A percentile compares a stretch with the other conserved stretches of the same genome.
Conservation (phyloP, 1,284 basidiomycete species). For the Cystobasidiaceae sp. region DNA sequence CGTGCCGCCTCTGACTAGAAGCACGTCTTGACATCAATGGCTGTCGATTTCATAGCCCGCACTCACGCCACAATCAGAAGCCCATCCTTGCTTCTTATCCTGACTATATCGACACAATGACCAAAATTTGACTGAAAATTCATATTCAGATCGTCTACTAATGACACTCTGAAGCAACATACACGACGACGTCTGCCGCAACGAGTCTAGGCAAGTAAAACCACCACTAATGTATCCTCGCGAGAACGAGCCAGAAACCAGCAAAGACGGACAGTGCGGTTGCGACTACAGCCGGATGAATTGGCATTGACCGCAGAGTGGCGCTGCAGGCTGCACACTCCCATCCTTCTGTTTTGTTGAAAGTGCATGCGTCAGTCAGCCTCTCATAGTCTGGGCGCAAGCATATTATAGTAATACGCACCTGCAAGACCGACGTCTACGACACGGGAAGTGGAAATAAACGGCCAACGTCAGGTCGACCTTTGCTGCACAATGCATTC, state of each 20-base stretch:
- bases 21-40: no score
- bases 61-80: no score
- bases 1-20: no score
- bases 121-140: no score
- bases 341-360: conserved; percentile 15
- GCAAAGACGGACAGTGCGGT: neutral
- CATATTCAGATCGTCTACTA: no score
- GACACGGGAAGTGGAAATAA: neutral
- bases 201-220: neutral
- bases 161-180: neutral
- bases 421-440: conserved; percentile 11
- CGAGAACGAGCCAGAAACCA: neutral
- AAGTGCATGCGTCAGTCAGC: neutral
- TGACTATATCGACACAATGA: no score
- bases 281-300: conserved; percentile 22
- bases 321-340: conserved; percentile 25
- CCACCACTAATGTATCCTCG: neutral
- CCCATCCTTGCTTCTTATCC: no score
- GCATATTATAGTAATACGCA: neutral
- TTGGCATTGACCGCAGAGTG: neutral
- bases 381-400: neutral
- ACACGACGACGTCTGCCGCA: no score
- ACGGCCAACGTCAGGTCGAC: neutral
- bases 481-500: neutral
- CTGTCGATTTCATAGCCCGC: no score